Evolutionary conservation across 169 alveolate species (phyloP).

Genomic region (Eimeria falciformis): DNA sequence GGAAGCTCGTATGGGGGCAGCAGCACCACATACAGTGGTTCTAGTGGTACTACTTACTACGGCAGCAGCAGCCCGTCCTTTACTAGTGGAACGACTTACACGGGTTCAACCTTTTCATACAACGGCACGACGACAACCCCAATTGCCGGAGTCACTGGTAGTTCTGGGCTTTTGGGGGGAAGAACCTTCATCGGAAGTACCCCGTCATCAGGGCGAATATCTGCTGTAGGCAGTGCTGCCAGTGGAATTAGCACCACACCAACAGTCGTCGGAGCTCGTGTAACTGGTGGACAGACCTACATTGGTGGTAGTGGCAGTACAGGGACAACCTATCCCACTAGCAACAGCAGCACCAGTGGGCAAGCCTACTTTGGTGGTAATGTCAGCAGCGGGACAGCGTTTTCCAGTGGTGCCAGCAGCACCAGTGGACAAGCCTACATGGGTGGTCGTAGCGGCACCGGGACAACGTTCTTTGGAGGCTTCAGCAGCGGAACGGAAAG

Average conservation of each 20-base stretch:
- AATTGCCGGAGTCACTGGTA: not conserved
- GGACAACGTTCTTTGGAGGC: too few species aligned
- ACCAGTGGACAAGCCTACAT: too few species aligned
- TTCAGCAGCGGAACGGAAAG: too few species aligned
- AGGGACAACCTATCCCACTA: not conserved
- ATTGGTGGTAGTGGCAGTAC: not conserved
- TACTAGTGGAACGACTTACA: constrained; percentile 10
- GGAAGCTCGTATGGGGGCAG: constrained; percentile 11
- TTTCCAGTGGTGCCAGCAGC: not conserved
- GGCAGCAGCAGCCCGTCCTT: constrained; percentile 8
- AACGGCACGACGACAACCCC: not conserved
- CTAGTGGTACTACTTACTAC: constrained; percentile 22
- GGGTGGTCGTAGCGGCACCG: too few species aligned
- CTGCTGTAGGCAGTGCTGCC: not conserved
- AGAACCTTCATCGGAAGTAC: constrained; percentile 40
- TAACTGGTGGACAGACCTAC: too few species aligned
- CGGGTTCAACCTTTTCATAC: constrained; percentile 5
- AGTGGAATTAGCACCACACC: not conserved
- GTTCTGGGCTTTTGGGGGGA: constrained; percentile 34
- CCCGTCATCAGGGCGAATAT: not conserved
- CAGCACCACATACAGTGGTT: not conserved
- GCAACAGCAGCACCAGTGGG: constrained; percentile 7
- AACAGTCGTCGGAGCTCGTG: not conserved
- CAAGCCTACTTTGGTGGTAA: not conserved
- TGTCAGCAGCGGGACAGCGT: constrained; percentile 27